phyloP scores from a whole-genome alignment of 495 filamentous ascomycete genomes.

The Aspergillus conjunctus region DNA sequence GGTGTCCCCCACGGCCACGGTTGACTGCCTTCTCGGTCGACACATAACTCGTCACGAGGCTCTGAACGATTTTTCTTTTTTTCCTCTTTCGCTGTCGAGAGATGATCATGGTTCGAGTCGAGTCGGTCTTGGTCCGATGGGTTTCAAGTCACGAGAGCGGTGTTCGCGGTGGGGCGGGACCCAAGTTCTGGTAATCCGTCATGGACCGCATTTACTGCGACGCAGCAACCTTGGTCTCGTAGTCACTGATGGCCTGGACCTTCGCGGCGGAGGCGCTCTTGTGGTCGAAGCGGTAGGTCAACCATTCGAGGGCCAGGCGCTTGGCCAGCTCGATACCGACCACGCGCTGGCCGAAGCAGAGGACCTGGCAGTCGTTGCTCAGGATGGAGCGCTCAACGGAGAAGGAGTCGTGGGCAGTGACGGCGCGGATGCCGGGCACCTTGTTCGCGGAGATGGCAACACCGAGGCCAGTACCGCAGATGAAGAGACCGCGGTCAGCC shows the following conservation, averaged over 20 bases:
- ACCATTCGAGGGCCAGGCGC: constrained; percentile 76
- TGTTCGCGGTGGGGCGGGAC: constrained; percentile 11
- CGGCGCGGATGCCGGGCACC: constrained; percentile 79
- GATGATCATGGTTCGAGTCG: not conserved
- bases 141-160: not conserved
- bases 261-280: constrained; percentile 71
- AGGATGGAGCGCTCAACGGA: constrained; percentile 78
- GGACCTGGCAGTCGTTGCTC: constrained; percentile 85
- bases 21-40: constrained; percentile 10
- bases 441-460: constrained; percentile 89
- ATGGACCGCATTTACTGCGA: constrained; percentile 10
- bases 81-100: not conserved
- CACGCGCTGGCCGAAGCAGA: constrained; percentile 86
- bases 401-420: constrained; percentile 86
- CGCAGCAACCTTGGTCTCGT: constrained; percentile 61
- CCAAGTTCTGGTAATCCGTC: not conserved
- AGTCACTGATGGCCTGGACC: constrained; percentile 72
- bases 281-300: constrained; percentile 79
- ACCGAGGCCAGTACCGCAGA: constrained; percentile 85
- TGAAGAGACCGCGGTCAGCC: constrained; percentile 77
- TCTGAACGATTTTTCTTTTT: constrained; percentile 5
- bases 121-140: constrained; percentile 17
- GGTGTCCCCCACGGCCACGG: not conserved
- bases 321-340: constrained; percentile 79
- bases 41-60: constrained; percentile 12